Percentiles rank a stretch among this genome's conserved stretches.
Evolutionary conservation across 495 filamentous ascomycete species (phyloP).

Genomic region (Aspergillus bridgeri): DNA sequence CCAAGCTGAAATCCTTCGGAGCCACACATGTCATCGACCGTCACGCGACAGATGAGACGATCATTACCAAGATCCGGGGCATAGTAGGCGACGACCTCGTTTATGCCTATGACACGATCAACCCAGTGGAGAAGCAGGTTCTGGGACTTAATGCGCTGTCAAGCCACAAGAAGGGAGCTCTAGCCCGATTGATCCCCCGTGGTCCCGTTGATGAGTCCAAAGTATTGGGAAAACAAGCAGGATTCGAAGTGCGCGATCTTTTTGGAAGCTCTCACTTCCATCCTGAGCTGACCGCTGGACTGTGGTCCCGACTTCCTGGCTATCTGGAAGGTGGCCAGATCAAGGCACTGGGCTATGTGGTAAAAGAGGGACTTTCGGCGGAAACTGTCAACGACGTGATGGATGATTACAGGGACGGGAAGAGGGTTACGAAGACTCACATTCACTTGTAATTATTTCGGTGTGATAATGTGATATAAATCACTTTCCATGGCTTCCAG

Average conservation of each 20-base stretch:
- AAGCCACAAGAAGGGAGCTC: constrained; percentile 21
- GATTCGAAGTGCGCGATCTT: constrained; percentile 19
- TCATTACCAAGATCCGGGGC: constrained; percentile 21
- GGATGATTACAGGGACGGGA: constrained; percentile 4
- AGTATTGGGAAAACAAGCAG: constrained; percentile 18
- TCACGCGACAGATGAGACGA: constrained; percentile 11
- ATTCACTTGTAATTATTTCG: constrained; percentile 1
- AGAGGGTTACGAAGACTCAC: constrained; percentile 8
- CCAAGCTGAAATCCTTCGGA: constrained; percentile 8
- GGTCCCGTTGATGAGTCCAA: constrained; percentile 15
- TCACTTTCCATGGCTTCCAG: too few relatives aligned
- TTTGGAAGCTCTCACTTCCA: constrained; percentile 1
- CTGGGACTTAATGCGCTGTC: constrained; percentile 30
- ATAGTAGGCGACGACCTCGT: constrained; percentile 30
- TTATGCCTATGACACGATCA: constrained; percentile 30
- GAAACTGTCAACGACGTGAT: constrained; percentile 5
- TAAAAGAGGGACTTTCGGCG: constrained; percentile 9
- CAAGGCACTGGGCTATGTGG: constrained; percentile 11
- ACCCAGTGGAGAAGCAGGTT: constrained; percentile 9
- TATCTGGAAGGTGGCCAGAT: constrained; percentile 23
- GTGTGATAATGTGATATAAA: too few relatives aligned
- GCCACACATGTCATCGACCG: constrained; percentile 35
- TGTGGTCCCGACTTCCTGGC: constrained; percentile 20
- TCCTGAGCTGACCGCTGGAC: neutral
- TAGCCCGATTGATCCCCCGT: constrained; percentile 17